Evolutionary conservation across 495 filamentous ascomycete species (phyloP).

Genomic region (Pseudotulostoma volvatum): DNA sequence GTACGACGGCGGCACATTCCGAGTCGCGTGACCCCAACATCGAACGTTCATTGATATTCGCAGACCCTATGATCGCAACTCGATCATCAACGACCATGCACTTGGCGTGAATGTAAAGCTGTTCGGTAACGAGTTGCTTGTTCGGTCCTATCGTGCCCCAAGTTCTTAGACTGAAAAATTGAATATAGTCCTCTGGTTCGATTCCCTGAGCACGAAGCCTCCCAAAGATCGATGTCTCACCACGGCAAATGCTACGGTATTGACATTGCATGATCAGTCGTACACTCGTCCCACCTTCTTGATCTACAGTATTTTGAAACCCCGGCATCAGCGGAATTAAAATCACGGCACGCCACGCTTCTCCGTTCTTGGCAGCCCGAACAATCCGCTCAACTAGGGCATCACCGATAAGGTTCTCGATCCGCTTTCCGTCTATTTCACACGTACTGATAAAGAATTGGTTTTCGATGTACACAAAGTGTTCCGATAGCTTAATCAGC

Average conservation of each 20-base stretch:
- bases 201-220: conserved; percentile 66
- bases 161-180: conserved; percentile 79
- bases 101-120: conserved; percentile 97
- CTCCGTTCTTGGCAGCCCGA: conserved; percentile 63
- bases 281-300: conserved; percentile 83
- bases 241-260: conserved; percentile 91
- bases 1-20: conserved; percentile 77
- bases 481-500: conserved; percentile 84
- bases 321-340: conserved; percentile 93
- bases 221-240: conserved; percentile 84
- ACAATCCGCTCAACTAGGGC: conserved; percentile 85
- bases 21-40: conserved; percentile 87
- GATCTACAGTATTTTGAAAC: conserved; percentile 93
- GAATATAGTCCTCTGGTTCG: conserved; percentile 91
- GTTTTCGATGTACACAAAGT: conserved; percentile 98
- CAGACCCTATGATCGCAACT: conserved; percentile 86
- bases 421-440: conserved; percentile 68
- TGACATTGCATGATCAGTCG: conserved; percentile 96
- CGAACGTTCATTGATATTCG: conserved; percentile 97
- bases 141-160: conserved; percentile 88
- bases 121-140: conserved; percentile 76
- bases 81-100: conserved; percentile 94
- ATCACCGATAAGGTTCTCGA: conserved; percentile 89
- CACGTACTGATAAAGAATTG: conserved; percentile 97
- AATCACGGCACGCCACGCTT: conserved; percentile 89